These are phyloP conservation scores for Vitellaria paradoxa DNA, from an alignment of 179 eudicot species.

Conservation along the genomic window DNA sequence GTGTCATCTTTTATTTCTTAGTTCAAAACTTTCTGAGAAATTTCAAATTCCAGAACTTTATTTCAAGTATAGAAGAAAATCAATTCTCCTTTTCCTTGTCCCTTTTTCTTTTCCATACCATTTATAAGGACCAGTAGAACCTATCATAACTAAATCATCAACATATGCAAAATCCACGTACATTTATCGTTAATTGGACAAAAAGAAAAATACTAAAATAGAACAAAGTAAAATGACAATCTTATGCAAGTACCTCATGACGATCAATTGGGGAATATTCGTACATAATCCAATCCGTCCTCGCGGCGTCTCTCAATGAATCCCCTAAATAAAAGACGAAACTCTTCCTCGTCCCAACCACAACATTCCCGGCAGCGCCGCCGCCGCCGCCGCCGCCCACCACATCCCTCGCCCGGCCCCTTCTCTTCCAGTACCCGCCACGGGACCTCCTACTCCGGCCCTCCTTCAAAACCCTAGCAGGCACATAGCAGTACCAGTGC, in stretches of 20 bases:
- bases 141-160: background rate
- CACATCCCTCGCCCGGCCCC: constrained; percentile 36
- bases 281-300: constrained; percentile 50
- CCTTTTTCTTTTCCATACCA: background rate
- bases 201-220: background rate
- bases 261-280: constrained; percentile 38
- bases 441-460: constrained; percentile 21
- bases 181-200: background rate
- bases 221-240: background rate
- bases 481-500: constrained; percentile 53
- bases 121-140: background rate
- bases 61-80: background rate
- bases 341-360: constrained; percentile 25
- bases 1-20: background rate
- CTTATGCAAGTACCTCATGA: constrained; percentile 25
- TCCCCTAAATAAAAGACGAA: constrained; percentile 31
- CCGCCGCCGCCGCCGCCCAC: constrained; percentile 27
- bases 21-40: background rate
- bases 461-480: constrained; percentile 22
- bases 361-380: constrained; percentile 27
- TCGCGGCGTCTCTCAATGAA: constrained; percentile 12
- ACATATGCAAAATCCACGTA: background rate
- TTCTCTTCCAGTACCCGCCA: constrained; percentile 40
- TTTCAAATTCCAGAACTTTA: background rate
- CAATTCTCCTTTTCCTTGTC: background rate